Evolutionary conservation across 2,329 filamentous ascomycete genomes (phyloP), one percentile per base, ranked within the genome.

Genomic region (Pezicula rhizophila): DNA sequence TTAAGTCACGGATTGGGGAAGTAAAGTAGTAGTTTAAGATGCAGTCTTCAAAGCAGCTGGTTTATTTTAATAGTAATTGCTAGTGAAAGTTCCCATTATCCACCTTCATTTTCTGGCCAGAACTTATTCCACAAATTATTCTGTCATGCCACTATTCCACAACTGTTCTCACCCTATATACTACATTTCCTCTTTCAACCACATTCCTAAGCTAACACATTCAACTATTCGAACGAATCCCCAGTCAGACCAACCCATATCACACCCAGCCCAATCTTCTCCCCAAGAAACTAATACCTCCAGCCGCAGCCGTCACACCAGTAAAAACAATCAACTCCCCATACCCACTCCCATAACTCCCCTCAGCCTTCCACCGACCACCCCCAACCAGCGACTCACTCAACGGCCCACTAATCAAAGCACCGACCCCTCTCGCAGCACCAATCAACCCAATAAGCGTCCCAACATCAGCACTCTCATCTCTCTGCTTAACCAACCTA

Each of bases 341-440:
- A 59, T 75, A 80, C 2, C 74, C 69, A 39, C 71, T 76, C 4
- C 72, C 71, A 55, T 77, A 80, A 0, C 70, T 75, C 5, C 63
- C 65, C 46, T 65, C 58, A 23, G 65, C 69, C 50, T 64, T 59
- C 72, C 71, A 78, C 18, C 73, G 68, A 50, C 68, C 66, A 0
- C 69, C 70, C 34, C 64, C 66, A 23, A 82, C 59, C 45, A 83
- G 60, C 1, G 65, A 70, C 47, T 79, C 75, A 57, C 79, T 82
- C 51, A 82, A 45, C 5, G 79, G 78, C 0, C 79, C 79, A 5
- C 70, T 76, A 2, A 69, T 69, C 39, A 84, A 70, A 53, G 83
- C 84, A 1, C 82, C 81, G 2, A 85, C 66, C 0, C 81, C 82
- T 39, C 82, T 70, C 1, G 78, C 80, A 5, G 77, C 74, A 17